Base-by-base conservation (phyloP, 2,329 filamentous ascomycete species). In the Beauveria medogensis region DNA sequence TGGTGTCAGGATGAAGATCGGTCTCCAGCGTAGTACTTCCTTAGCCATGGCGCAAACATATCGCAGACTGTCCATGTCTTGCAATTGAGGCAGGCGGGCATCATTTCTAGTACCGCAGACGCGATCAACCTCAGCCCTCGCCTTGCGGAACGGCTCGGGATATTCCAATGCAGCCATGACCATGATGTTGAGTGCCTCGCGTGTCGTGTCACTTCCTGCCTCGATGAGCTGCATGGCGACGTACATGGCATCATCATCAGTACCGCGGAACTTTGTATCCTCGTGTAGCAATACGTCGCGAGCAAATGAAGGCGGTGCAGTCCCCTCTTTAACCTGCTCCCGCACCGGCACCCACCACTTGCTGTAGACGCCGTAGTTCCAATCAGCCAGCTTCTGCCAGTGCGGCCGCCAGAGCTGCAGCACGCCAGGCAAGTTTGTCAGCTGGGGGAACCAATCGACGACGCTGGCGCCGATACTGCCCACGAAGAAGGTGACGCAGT, bases 21-120 rank as follows among this genome's bases (percentile, higher is more conserved):
- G 77, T 8, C 74, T 68, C 77, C 78, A 80, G 12, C 78, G 70
- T 55, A 80, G 66, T 1, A 73, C 71, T 65, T 82, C 78, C 63
- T 80, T 78, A 47, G 76, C 72, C 37, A 75, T 71, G 2, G 77
- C 78, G 26, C 73, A 74, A 22, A 77, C 72, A 43, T 76, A 77
- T 2, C 72, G 73, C 46, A 80, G 63, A 2, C 69, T 68, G 1
- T 72, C 66, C 65, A 75, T 70, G 60, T 80, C 77, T 7, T 68
- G 64, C 43, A 78, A 69, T 4, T 62, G 66, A 0, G 78, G 77
- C n/a, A 80, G 66, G 1, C 75, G 70, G 26, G 66, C 66, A 0
- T 70, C 67, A 50, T 50, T 18, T 28, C 24, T 26, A n/a, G 70
- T 66, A 12, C 74, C 75, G 52, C 75, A 77, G 9, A 80, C 71